Percentiles rank a stretch among this genome's conserved stretches.
phyloP scores from a whole-genome alignment of 75 land plant genomes.

The Pseudotsuga menziesii region DNA sequence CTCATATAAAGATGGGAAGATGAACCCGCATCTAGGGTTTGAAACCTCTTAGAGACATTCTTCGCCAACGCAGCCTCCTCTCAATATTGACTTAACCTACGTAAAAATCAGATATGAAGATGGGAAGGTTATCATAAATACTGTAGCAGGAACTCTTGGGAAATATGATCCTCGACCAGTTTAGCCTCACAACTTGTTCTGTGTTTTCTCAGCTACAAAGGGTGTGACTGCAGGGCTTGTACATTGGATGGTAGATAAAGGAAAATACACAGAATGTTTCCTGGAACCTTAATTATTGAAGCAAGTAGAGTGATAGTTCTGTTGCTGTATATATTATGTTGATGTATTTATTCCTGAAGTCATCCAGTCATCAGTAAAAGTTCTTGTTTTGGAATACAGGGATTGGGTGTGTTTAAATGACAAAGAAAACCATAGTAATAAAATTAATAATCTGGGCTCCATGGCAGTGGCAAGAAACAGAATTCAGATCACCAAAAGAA shows the following conservation, averaged over 20 bases:
- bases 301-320: slow-evolving; percentile 1
- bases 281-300: slow-evolving; percentile 55
- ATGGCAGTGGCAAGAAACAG: too few species aligned
- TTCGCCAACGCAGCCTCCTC: too few species aligned
- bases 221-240: slow-evolving; percentile 91
- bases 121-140: slow-evolving; percentile 89
- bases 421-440: slow-evolving; percentile 29
- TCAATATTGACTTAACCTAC: too few species aligned
- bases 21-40: too few species aligned
- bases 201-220: slow-evolving; percentile 88
- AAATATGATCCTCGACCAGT: slow-evolving; percentile 94
- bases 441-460: too few species aligned
- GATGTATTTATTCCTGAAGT: slow-evolving; percentile 89
- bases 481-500: too few species aligned
- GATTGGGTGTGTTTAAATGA: slow-evolving; percentile 95
- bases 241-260: slow-evolving; percentile 90
- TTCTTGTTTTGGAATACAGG: slow-evolving; percentile 84
- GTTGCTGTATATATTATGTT: slow-evolving; percentile 35
- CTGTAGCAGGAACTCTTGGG: slow-evolving; percentile 85
- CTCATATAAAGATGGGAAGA: too few species aligned
- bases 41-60: too few species aligned
- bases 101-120: slow-evolving; percentile 92
- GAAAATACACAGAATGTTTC: slow-evolving; percentile 81
- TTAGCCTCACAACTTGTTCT: slow-evolving; percentile 78
- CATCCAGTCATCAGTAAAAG: slow-evolving; percentile 90